Evolutionary conservation across 768 basidiomycete genomes (phyloP), one percentile per base, ranked within the genome.

Genomic region (Trametes cingulata): DNA sequence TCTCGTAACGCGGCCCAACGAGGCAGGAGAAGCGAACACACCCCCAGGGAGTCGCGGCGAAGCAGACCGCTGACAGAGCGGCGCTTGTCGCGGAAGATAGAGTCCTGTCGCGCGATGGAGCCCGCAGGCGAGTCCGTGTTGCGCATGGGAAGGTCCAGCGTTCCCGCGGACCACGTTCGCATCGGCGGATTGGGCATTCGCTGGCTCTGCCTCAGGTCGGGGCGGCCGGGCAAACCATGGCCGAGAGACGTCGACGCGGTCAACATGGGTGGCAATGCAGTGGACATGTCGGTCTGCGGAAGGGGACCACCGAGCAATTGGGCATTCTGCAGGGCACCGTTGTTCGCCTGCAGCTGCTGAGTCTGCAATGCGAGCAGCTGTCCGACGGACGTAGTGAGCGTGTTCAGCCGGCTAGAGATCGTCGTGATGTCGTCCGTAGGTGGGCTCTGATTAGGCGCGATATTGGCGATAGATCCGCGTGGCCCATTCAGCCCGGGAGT

Each of bases 161-260:
- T 88, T 36, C 91, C 91, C 39, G 88, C 85, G 56, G 92, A 92
- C 91, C 91, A 94, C 20, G 90, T 91, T 42, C 92, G 84, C 75
- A 86, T 81, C 7, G 89, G 89, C 27, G 85, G 80, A 61, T 85
- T 88, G 33, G 89, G 84, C 17, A 82, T 77, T 55, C 91, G 86
- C 29, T 82, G 75, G 42, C 78, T 73, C 36, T 83, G 72, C 52
- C 90, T 79, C 41, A 87, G 65, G 67, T 91, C 90, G 27, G 84
- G 81, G 27, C 90, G 83, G 66, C 78, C 82, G 27, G 88, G 83
- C 40, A 88, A 65, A 36, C 85, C 84, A 67, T 89, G 86, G 0
- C 84, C 81, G 17, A 88, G 74, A 40, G 69, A 68, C 36, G 75
- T 76, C 40, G 45, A 54, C 10, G 63, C 25, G 33, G 60, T 55